phyloP scores from a whole-genome alignment of 78 protist genomes.

The Mantamonas sphyraenae region DNA sequence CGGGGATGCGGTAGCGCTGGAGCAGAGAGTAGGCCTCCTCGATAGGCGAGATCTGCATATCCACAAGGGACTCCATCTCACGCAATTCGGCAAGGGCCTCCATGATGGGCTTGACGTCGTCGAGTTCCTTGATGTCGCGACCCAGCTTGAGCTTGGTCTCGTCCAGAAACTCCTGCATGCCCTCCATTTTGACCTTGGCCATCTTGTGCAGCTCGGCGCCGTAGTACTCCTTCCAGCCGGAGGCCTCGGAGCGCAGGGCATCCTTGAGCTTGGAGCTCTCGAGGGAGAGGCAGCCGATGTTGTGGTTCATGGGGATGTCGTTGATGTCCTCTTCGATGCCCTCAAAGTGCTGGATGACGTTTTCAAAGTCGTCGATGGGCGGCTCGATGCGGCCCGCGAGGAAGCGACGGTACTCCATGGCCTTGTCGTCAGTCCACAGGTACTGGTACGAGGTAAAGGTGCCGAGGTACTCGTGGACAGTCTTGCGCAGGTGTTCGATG shows the following conservation, averaged over 20 bases:
- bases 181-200: slow-evolving; percentile 26
- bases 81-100: slow-evolving; percentile 38
- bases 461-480: slow-evolving; percentile 37
- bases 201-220: slow-evolving; percentile 39
- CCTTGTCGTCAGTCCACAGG: slow-evolving; percentile 47
- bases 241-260: slow-evolving; percentile 29
- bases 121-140: slow-evolving; percentile 24
- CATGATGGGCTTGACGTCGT: slow-evolving; percentile 42
- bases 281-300: slow-evolving; percentile 48
- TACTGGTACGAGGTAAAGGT: slow-evolving; percentile 37
- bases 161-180: slow-evolving; percentile 4
- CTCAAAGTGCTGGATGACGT: slow-evolving; percentile 33
- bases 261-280: slow-evolving; percentile 42
- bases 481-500: slow-evolving; percentile 20
- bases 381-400: slow-evolving; percentile 34
- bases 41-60: slow-evolving; percentile 35
- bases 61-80: slow-evolving; percentile 39
- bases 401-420: slow-evolving; percentile 26
- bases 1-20: slow-evolving; percentile 11
- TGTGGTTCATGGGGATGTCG: slow-evolving; percentile 3
- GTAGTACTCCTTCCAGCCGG: slow-evolving; percentile 60
- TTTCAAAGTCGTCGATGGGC: slow-evolving; percentile 42
- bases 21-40: slow-evolving; percentile 65
- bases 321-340: slow-evolving; percentile 16
- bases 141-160: slow-evolving; percentile 19